Evolutionary conservation across 352 stramenopile species (phyloP).

Genomic region (Phytophthora melonis): DNA sequence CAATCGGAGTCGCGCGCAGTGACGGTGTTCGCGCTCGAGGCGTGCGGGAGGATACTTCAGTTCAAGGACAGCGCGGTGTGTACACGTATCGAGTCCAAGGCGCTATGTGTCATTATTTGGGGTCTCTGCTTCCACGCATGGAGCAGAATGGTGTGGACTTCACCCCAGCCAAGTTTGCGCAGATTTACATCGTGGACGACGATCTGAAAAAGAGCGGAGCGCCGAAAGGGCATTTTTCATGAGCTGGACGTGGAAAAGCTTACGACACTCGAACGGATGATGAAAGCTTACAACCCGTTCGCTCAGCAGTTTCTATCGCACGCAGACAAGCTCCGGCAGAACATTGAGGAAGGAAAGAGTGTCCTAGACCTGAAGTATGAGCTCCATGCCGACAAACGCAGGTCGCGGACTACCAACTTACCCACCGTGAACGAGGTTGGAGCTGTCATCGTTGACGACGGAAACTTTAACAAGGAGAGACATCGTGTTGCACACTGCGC

Average conservation of each 20-base stretch:
- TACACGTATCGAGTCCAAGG: constrained; percentile 17
- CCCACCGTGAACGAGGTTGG: constrained; percentile 3
- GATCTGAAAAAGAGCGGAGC: background rate
- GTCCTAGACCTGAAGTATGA: background rate
- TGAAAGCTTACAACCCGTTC: constrained; percentile 10
- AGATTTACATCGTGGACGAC: constrained; percentile 18
- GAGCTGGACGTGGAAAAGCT: background rate
- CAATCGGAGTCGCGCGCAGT: constrained; percentile 4
- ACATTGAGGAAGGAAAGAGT: background rate
- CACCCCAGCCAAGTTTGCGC: constrained; percentile 9
- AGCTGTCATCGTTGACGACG: constrained; percentile 1
- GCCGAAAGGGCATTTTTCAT: background rate
- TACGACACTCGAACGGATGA: background rate
- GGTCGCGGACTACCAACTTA: background rate
- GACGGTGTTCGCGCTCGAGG: background rate
- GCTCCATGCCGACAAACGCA: background rate
- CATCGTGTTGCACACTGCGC: background rate
- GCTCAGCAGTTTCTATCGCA: constrained; percentile 10
- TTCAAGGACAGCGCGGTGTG: constrained; percentile 9
- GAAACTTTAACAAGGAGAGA: background rate
- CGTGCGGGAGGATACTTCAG: constrained; percentile 1
- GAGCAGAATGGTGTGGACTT: background rate
- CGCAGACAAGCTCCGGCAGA: background rate
- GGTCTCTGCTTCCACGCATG: constrained; percentile 1
- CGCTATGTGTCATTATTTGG: constrained; percentile 13